These are phyloP conservation scores for Selaginella moellendorffii DNA, from an alignment of 75 land plant species.

Conservation along the genomic window DNA sequence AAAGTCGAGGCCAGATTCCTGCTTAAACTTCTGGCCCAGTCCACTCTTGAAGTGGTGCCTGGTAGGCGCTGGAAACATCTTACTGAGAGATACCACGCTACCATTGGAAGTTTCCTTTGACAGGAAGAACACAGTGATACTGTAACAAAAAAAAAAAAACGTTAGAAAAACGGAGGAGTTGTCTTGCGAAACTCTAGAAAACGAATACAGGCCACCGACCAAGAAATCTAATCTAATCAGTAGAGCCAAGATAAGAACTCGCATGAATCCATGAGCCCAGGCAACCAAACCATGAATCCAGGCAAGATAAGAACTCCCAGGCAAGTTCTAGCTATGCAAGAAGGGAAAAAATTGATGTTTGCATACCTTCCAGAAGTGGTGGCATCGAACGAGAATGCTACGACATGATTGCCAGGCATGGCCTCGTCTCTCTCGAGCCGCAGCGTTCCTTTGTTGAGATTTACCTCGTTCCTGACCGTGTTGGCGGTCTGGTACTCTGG, in stretches of 20 bases:
- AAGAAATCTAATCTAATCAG: neutral
- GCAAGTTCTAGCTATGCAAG: too few relatives aligned
- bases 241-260: neutral
- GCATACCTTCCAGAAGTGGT: conserved; percentile 62
- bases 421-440: conserved; percentile 59
- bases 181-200: neutral
- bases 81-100: neutral
- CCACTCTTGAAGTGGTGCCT: neutral
- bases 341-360: neutral
- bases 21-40: neutral
- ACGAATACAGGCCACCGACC: neutral
- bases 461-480: conserved; percentile 81
- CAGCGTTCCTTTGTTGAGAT: conserved; percentile 66
- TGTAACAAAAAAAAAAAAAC: neutral
- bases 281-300: neutral
- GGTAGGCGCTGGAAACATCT: neutral
- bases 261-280: neutral
- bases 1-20: neutral
- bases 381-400: conserved; percentile 83
- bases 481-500: conserved; percentile 78
- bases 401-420: conserved; percentile 46
- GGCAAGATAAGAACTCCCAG: neutral
- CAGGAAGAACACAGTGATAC: neutral
- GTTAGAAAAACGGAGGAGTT: neutral
- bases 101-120: neutral